phyloP scores from a whole-genome alignment of 1,139 yeast genomes.

The Scheffersomyces quercinus region DNA sequence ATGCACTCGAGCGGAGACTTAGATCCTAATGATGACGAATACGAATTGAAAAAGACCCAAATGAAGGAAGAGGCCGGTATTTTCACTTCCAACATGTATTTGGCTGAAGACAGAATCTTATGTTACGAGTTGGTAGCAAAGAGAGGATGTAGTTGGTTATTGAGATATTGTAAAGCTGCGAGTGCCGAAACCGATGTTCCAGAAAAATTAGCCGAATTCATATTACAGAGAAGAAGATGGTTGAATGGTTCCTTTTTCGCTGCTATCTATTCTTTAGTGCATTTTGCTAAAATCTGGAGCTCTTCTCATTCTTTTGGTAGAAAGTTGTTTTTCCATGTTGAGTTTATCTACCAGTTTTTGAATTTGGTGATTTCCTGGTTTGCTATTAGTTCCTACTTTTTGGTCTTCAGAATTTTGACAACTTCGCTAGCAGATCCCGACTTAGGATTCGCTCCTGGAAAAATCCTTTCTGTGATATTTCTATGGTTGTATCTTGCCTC shows the following conservation, averaged over 20 bases:
- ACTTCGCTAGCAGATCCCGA: slow-evolving; percentile 60
- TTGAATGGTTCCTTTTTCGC: slow-evolving; percentile 53
- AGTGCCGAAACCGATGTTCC: slow-evolving; percentile 54
- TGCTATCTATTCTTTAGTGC: slow-evolving; percentile 47
- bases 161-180: slow-evolving; percentile 48
- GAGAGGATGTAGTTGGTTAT: slow-evolving; percentile 44
- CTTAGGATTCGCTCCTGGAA: slow-evolving; percentile 68
- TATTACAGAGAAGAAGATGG: slow-evolving; percentile 53
- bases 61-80: slow-evolving; percentile 50
- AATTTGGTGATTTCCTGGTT: slow-evolving; percentile 69
- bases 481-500: slow-evolving; percentile 89
- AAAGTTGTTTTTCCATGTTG: slow-evolving; percentile 44
- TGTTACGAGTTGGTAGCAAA: slow-evolving; percentile 53
- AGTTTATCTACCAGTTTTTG: slow-evolving; percentile 45
- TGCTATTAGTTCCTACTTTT: slow-evolving; percentile 75
- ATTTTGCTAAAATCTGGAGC: slow-evolving; percentile 45
- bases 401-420: slow-evolving; percentile 78
- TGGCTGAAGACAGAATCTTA: slow-evolving; percentile 52
- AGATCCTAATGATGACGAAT: slow-evolving; percentile 50
- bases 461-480: slow-evolving; percentile 74
- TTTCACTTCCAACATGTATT: slow-evolving; percentile 51
- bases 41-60: slow-evolving; percentile 38
- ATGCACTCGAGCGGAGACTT: slow-evolving; percentile 47
- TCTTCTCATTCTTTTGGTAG: slow-evolving; percentile 45
- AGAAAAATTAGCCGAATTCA: slow-evolving; percentile 46